A percentile compares a stretch with the other conserved stretches of the same genome.
These are phyloP conservation scores for Aspergillus bridgeri DNA, from an alignment of 495 filamentous ascomycete species.

Conservation along the genomic window DNA sequence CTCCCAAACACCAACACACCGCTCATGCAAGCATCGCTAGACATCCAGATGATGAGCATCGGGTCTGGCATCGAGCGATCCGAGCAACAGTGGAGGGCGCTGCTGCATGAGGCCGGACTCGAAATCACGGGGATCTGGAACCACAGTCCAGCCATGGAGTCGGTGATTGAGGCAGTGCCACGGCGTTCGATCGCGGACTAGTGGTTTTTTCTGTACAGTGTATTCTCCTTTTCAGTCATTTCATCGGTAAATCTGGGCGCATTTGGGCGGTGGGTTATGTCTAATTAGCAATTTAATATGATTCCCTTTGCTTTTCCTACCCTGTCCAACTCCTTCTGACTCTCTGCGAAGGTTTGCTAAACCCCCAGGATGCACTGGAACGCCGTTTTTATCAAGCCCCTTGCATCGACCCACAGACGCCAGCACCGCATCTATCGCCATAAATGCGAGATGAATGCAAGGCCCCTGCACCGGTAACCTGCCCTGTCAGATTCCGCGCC, in stretches of 20 bases:
- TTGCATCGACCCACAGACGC: neutral
- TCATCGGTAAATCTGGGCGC: neutral
- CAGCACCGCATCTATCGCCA: neutral
- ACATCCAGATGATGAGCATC: constrained; percentile 47
- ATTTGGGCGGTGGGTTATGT: neutral
- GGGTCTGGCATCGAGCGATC: constrained; percentile 40
- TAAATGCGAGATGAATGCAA: neutral
- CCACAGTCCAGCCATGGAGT: constrained; percentile 32
- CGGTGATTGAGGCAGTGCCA: constrained; percentile 31
- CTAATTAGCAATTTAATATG: neutral
- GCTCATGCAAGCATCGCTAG: constrained; percentile 34
- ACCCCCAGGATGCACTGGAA: too few species aligned
- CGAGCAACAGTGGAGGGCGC: constrained; percentile 32
- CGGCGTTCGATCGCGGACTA: neutral
- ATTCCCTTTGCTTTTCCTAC: neutral
- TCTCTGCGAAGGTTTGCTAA: too few species aligned
- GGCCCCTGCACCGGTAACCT: neutral
- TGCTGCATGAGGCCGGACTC: constrained; percentile 32
- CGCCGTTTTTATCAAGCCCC: too few species aligned
- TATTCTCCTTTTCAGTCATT: neutral
- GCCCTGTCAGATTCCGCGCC: neutral
- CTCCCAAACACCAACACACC: constrained; percentile 33
- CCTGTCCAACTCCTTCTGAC: too few species aligned
- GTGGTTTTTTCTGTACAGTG: neutral
- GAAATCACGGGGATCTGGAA: constrained; percentile 35